Evolutionary conservation across 108 stramenopile genomes (phyloP).

Genomic region (Cyclotella distinguenda): DNA sequence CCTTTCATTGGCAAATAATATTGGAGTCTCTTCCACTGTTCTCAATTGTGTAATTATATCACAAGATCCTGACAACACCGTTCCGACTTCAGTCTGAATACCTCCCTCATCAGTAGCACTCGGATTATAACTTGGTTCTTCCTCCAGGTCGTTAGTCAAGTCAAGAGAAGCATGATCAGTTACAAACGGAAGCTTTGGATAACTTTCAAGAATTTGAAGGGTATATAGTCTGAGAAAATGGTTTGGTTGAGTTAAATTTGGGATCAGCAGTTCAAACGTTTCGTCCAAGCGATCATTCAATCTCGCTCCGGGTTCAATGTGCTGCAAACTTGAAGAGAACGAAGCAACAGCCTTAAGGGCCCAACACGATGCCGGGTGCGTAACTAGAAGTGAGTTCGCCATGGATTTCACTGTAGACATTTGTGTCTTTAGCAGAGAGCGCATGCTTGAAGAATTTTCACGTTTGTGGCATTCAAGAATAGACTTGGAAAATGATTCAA

Average conservation of each 20-base stretch:
- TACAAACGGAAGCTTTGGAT: slow-evolving; percentile 66
- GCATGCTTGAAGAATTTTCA: slow-evolving; percentile 22
- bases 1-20: slow-evolving; percentile 64
- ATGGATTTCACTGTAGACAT: slow-evolving; percentile 17
- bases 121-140: slow-evolving; percentile 48
- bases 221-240: slow-evolving; percentile 76
- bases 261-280: slow-evolving; percentile 59
- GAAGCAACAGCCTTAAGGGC: slow-evolving; percentile 54
- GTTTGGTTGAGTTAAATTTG: slow-evolving; percentile 58
- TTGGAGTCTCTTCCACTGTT: slow-evolving; percentile 61
- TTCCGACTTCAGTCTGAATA: not conserved
- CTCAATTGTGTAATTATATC: slow-evolving; percentile 61
- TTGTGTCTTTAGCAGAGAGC: slow-evolving; percentile 19
- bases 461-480: slow-evolving; percentile 30
- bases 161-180: slow-evolving; percentile 79
- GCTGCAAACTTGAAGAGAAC: slow-evolving; percentile 28
- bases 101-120: not conserved
- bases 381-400: slow-evolving; percentile 45
- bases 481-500: slow-evolving; percentile 58
- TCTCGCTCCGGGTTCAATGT: slow-evolving; percentile 21
- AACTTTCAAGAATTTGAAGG: slow-evolving; percentile 65
- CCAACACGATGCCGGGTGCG: slow-evolving; percentile 54
- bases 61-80: slow-evolving; percentile 47
- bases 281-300: slow-evolving; percentile 42
- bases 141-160: slow-evolving; percentile 79